Base-by-base conservation (phyloP, 805 yeast species). In the Ogataea nitratoaversa region DNA sequence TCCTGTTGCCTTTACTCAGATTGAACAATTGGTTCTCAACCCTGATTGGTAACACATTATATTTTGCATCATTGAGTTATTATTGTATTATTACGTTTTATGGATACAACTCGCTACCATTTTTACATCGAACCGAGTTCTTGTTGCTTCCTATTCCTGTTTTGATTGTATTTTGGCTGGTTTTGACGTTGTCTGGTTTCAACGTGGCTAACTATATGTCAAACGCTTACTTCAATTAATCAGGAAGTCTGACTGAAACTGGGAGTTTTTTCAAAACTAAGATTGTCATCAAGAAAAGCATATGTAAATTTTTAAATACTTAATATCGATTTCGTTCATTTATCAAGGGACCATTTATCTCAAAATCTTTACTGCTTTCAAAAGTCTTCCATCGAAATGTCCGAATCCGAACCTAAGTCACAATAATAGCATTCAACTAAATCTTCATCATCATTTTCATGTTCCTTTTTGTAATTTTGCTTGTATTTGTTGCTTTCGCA, bases 81-180 rank as follows among this genome's bases (percentile, higher is more conserved):
- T 90, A 90, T 62, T 79, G 79, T 52, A 71, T 85, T 39, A 74
- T 89, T 38, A 82, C 96, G 2, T 89, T 89, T 58, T 79, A 88
- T 54, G 97, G 97, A n/a, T 90, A 84, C 66, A 75, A 86, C 68
- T 69, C 86, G 35, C 70, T 84, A 58, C 89, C 79, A 47, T 85
- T 68, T 57, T 69, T 76, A 68, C 80, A 63, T 61, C 77, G 71
- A 52, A 79, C 87, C 12, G 84, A 82, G 54, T 61, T 72, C 34
- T 63, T 83, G 28, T 60, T 82, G 30, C 60, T 79, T 16, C 89
- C 95, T 9, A 72, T 88, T 30, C 84, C 83, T 1, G 52, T 75
- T 3, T 67, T 82, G 38, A 71, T 73, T 1, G 49, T 84, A 2
- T 53, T 72, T 8, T 88, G 85, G 77, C 32, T 84, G 11, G 53